Base-by-base conservation (phyloP, 768 basidiomycete species). In the Boletus subparvulus region DNA sequence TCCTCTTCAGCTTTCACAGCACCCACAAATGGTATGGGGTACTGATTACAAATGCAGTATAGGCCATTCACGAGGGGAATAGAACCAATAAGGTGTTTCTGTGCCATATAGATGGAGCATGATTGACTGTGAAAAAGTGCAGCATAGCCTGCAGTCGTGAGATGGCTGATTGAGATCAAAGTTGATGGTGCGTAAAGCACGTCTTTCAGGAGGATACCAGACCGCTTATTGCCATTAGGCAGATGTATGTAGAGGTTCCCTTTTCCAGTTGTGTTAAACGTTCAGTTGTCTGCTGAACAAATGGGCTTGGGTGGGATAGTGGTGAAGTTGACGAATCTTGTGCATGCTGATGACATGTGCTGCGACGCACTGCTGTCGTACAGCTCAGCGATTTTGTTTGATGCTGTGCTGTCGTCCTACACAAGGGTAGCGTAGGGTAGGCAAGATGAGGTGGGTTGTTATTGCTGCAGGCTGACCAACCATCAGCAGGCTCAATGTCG, bases 141-240 rank as follows among this genome's bases (percentile, higher is more conserved):
- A 10, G 42, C 47, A 48, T 54, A 58, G 8, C 52, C 48, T 8
- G 56, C 40, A 2, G 1, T 16, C 2, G 48, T 32, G 2, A 61
- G 53, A 12, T 12, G 10, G 14, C 56, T 54, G 3, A 61, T 58
- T 1, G 52, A 61, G 1, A 58, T 17, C 0, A 61, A 36, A 3
- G 52, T 61, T 3, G 40, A 33, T 11, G 49, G 60, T 0, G 33
- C 33, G 13, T 54, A 61, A 3, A 54, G 39, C 3, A 58, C 16
- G 4, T 54, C 24, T n/a, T 19, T 47, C 4, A 37, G 16, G 13
- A 37, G 36, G 36, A 37, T 37, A 16, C 6, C 2, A 7, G 4
- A 37, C 1, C 9, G 14, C 14, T 37, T 37, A 7, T 50, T 43
- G 16, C 51, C 32, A 9, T 60, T 60, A 0, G 55, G 56, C 12